Evolutionary conservation across 2,329 filamentous ascomycete species (phyloP).

Genomic region (Scytalidium lignicola): DNA sequence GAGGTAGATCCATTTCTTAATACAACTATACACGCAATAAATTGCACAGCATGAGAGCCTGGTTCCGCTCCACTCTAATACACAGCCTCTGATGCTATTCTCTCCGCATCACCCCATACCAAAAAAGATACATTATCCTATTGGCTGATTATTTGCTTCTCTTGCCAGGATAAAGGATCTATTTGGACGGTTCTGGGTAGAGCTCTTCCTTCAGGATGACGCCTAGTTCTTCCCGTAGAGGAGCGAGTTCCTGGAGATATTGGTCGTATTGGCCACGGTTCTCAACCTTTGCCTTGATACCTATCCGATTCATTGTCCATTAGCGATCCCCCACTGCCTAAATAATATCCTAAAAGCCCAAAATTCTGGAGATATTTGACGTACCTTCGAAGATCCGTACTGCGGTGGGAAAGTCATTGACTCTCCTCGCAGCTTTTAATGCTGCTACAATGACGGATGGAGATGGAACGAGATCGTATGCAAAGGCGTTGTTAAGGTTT

Average conservation of each 20-base stretch:
- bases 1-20: conserved; percentile 25
- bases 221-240: conserved; percentile 88
- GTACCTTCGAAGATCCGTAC: conserved; percentile 98
- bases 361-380: conserved; percentile 22
- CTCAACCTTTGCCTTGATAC: conserved; percentile 99
- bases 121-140: conserved; percentile 11
- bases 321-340: conserved; percentile 1
- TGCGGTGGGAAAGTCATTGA: conserved; percentile 97
- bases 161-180: conserved; percentile 12
- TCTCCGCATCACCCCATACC: conserved; percentile 16
- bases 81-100: conserved; percentile 13
- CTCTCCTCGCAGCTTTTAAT: conserved; percentile 86
- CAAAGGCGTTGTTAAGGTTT: conserved; percentile 99
- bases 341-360: conserved; percentile 9
- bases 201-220: conserved; percentile 87
- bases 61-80: conserved; percentile 11
- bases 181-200: conserved; percentile 58
- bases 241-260: conserved; percentile 90
- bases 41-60: conserved; percentile 16
- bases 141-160: neutral
- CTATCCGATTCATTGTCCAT: conserved; percentile 39
- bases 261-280: conserved; percentile 96
- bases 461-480: conserved; percentile 98
- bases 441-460: conserved; percentile 86
- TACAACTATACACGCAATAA: conserved; percentile 29